Evolutionary conservation across 768 basidiomycete species (phyloP).

Genomic region (Panus rudis): DNA sequence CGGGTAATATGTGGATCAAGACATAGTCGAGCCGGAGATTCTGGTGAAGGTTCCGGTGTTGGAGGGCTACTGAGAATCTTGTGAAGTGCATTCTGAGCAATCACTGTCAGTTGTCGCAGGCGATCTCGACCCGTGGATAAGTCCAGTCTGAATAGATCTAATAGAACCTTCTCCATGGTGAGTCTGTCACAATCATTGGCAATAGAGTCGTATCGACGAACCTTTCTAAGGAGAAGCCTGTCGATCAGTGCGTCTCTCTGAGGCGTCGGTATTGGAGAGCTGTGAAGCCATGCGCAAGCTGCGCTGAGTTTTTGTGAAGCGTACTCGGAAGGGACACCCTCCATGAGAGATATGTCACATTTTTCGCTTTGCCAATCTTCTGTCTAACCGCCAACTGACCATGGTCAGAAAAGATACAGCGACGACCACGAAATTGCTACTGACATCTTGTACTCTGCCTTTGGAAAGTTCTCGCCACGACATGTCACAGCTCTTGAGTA

Average conservation of each 20-base stretch:
- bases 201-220: conserved; percentile 15
- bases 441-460: conserved; percentile 70
- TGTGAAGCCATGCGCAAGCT: conserved; percentile 52
- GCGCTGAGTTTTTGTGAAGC: conserved; percentile 51
- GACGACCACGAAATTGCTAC: conserved; percentile 20
- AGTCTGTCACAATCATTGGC: neutral
- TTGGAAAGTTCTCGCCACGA: conserved; percentile 78
- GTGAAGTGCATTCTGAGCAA: conserved; percentile 35
- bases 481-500: conserved; percentile 77
- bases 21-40: conserved; percentile 44
- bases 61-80: conserved; percentile 32
- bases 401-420: conserved; percentile 2
- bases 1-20: conserved; percentile 67
- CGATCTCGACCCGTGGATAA: conserved; percentile 30
- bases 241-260: conserved; percentile 38
- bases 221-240: conserved; percentile 55
- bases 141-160: conserved; percentile 43
- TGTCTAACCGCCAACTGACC: conserved; percentile 41
- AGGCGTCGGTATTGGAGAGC: conserved; percentile 6
- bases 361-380: conserved; percentile 93
- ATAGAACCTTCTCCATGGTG: conserved; percentile 36
- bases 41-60: conserved; percentile 26
- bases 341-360: conserved; percentile 69
- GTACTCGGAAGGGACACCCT: conserved; percentile 49
- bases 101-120: conserved; percentile 31